Base-by-base conservation (phyloP, 2,329 filamentous ascomycete genomes). In the Hysterium pulicare region DNA sequence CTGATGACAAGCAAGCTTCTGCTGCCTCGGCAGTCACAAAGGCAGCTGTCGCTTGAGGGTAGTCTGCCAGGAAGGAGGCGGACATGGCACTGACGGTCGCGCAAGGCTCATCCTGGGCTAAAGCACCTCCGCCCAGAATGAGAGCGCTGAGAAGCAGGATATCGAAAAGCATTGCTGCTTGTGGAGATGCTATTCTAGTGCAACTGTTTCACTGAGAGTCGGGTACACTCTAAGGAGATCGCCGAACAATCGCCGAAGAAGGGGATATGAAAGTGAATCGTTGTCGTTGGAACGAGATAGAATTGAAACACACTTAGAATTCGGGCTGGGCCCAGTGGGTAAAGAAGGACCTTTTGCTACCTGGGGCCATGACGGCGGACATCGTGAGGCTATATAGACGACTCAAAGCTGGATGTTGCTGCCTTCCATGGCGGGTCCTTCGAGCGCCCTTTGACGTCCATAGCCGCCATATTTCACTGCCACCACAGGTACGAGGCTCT, bases 1-100 rank as follows among this genome's bases (percentile, higher is more conserved):
- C 54, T 0, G 56, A 54, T 33, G 49, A 48, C n/a, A 62, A 35
- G 40, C 61, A 64, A 13, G 50, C 42, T 21, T 50, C 45, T 1
- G 47, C 54, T 26, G 42, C 33, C 20, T 53, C 44, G 3, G 50
- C 50, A 3, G 50, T 47, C 3, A 52, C 47, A 10, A 51, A 35
- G 3, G 46, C 48, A 8, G 22, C 20, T 10, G 50, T 55, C 9
- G 46, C 50, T 13, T 16, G 3, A n/a, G 50, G 50, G 31, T 43
- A 50, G 3, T 34, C 2, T 5, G 46, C 44, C 32, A 51, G 42
- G 40, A 40, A 55, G 7, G 44, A 48, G 15, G 42, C 42, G 4
- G 50, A 53, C 48, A 53, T 51, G 23, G 38, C 42, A 42, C 44
- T 48, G 16, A 53, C 50, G 11, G 42, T 42, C 28, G 46, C 39